Conservation (phyloP, 257 asterid species). For the Ilex aquifolium region DNA sequence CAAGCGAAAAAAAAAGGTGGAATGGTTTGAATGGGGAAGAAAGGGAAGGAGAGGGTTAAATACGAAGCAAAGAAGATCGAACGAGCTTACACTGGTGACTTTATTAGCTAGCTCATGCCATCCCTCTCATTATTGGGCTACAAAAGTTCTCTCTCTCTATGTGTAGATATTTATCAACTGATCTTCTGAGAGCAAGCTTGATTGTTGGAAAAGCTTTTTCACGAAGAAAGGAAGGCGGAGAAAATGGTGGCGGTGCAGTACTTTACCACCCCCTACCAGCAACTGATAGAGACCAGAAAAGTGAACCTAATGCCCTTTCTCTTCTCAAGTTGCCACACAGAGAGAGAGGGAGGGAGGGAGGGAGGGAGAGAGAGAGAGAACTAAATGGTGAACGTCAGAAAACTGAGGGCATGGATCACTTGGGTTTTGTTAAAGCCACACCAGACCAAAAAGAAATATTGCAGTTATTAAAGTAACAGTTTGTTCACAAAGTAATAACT, state of each 20-base stretch:
- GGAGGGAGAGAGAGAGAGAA: constrained; percentile 12
- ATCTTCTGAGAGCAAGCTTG: constrained; percentile 21
- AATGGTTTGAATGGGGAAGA: constrained; percentile 4
- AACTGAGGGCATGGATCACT: constrained; percentile 22
- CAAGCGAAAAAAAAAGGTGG: constrained; percentile 10
- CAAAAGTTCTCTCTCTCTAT: constrained; percentile 4
- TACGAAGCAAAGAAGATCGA: not conserved
- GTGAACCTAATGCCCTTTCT: not conserved
- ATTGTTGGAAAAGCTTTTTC: constrained; percentile 28
- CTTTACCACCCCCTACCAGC: constrained; percentile 33
- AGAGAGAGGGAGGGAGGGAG: not conserved
- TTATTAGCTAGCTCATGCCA: constrained; percentile 4
- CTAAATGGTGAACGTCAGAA: constrained; percentile 16
- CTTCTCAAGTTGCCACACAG: not conserved
- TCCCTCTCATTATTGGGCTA: not conserved
- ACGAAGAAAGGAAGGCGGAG: constrained; percentile 26
- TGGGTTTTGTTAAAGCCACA: constrained; percentile 28
- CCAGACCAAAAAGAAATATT: constrained; percentile 26
- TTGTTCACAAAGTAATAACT: not conserved
- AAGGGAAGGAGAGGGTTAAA: constrained; percentile 3
- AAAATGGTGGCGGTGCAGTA: constrained; percentile 37
- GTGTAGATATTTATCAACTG: no score
- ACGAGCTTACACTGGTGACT: not conserved
- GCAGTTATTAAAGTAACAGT: not conserved
- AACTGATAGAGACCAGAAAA: constrained; percentile 40